Evolutionary conservation across 208 protist species (phyloP).

Genomic region (Wallacemonas sp.): DNA sequence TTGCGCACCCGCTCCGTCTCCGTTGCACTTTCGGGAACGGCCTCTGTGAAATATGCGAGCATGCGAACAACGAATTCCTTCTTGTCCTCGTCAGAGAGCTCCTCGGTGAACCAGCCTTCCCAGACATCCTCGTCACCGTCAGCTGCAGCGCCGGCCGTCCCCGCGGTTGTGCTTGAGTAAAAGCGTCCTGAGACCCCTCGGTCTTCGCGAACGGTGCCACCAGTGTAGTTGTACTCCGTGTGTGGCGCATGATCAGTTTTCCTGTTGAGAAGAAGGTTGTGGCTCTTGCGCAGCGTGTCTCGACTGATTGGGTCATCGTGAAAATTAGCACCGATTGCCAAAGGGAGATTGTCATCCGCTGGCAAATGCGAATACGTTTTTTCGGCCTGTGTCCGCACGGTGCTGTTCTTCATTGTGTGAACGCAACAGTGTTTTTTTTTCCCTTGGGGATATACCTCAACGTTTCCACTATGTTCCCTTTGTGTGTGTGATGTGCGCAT

Average conservation of each 20-base stretch:
- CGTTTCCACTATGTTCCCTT: too few relatives aligned
- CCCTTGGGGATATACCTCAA: too few relatives aligned
- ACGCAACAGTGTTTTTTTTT: background rate
- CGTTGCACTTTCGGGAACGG: constrained; percentile 46
- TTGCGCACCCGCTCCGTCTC: constrained; percentile 68
- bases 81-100: constrained; percentile 54
- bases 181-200: background rate
- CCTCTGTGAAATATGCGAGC: constrained; percentile 76
- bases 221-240: constrained; percentile 79
- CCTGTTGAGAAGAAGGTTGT: constrained; percentile 60
- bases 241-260: constrained; percentile 69
- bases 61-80: constrained; percentile 79
- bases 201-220: constrained; percentile 9
- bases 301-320: constrained; percentile 89
- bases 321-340: constrained; percentile 85
- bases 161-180: background rate
- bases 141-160: background rate
- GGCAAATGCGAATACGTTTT: constrained; percentile 66
- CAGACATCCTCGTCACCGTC: constrained; percentile 28
- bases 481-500: too few relatives aligned
- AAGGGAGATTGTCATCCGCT: constrained; percentile 65
- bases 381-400: constrained; percentile 54
- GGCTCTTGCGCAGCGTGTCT: constrained; percentile 74
- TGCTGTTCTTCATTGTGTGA: constrained; percentile 73
- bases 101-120: constrained; percentile 69